Base-by-base conservation (phyloP, 2,329 filamentous ascomycete genomes). In the Nectriaceae sp. region DNA sequence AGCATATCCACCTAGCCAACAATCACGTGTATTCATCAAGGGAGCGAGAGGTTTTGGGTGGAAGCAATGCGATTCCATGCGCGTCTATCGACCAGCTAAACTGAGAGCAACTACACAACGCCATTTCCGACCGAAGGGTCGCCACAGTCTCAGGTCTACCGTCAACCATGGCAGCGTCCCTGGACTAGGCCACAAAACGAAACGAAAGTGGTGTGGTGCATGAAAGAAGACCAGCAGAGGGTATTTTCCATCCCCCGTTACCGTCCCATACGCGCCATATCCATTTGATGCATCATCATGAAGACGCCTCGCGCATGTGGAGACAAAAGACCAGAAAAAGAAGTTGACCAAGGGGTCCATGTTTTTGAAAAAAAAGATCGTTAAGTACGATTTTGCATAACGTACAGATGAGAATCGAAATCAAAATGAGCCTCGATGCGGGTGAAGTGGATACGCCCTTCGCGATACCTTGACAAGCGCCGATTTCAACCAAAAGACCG, bases 381-480 rank as follows among this genome's bases (percentile, higher is more conserved):
- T 63, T 55, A 63, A 58, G 57, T 66, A 64, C 59, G 64, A 49
- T 56, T 49, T 60, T 53, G 55, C 63, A 61, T 63, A 68, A 67
- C 59, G 58, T 70, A 69, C 66, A 70, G 55, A 50, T 56, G 56
- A 67, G 62, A 68, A 69, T 61, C 52, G 61, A 66, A 68, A 60
- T 59, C 54, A 57, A 49, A 50, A 41, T 41, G 46, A 50, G 46
- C 46, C 50, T 57, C 47, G 49, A 52, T 54, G 47, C 47, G 53
- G 44, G 44, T 44, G 46, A 50, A 41, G 42, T 44, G 46, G 51
- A 46, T 46, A 50, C 46, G 35, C 21, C 21, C 21, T 18, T 37
- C 52, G 42, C 52, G 31, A 50, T 36, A 4, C n/a, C 19, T 6
- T 39, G 51, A 42, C 50, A 33, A 50, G 44, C 47, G 40, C 47